Base-by-base conservation (phyloP, 768 basidiomycete genomes). In the Mrakia gelida region DNA sequence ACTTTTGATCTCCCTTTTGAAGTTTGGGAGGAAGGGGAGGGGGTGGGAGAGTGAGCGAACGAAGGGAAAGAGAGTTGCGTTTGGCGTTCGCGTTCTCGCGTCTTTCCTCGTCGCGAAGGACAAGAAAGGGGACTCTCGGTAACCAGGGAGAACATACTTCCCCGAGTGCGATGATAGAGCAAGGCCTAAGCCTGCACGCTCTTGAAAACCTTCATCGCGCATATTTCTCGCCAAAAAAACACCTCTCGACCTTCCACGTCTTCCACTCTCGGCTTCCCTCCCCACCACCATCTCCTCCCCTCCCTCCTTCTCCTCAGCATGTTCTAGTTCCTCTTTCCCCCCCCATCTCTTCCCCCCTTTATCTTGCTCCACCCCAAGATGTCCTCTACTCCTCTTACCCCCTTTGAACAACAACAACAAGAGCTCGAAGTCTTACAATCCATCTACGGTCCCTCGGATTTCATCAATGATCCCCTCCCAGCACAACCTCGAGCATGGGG, bases 401-500 rank as follows among this genome's bases (percentile, higher is more conserved):
- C 70, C 6, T 38, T 71, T 3, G 77, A 78, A 54, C 73, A 70
- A 32, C 77, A 78, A 38, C 34, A 62, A 34, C 65, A 61, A 23
- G 77, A 78, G 38, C 73, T 78, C 21, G 77, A 78, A 23, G 65
- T 62, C 2, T 73, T 78, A 3, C 18, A 28, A 3, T 38, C 65
- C 54, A 78, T 78, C 72, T 78, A 78, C 28, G 77, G 54, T 11
- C 34, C 65, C 4, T 70, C 34, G 23, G 45, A 74, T 21, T 78
- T 78, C 56, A 30, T 78, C 34, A 2, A 18, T 3, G 67, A 78
- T 26, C 77, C 77, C 8, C n/a, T 56, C n/a, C 77, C 77, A 6
- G 32, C 68, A 28, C 32, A 73, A 43, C 73, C 77, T 23, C 38
- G 45, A 11, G 77, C 77, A 0, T 78, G 77, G 77, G 77, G 77